Evolutionary conservation across 1,284 basidiomycete species (phyloP).

Genomic region (Abortiporus biennis): DNA sequence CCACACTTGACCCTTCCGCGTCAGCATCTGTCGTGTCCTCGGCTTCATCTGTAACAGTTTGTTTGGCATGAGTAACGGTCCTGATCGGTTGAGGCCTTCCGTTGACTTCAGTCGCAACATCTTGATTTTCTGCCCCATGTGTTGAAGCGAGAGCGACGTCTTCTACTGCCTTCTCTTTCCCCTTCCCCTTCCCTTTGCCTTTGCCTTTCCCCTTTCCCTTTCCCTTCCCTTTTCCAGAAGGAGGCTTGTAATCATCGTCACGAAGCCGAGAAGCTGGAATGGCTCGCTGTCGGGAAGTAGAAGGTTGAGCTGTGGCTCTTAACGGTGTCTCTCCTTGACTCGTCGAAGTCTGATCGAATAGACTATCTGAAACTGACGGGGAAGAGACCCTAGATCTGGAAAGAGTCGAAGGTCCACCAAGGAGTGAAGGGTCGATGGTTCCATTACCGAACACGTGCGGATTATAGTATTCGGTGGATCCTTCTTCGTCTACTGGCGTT

Average conservation of each 20-base stretch:
- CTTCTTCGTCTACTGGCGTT: background rate
- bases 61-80: background rate
- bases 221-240: slow-evolving; percentile 5
- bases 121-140: background rate
- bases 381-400: background rate
- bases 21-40: background rate
- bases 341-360: background rate
- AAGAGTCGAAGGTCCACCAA: background rate
- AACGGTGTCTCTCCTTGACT: too few species aligned
- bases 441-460: background rate
- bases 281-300: too few species aligned
- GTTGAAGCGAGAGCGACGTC: background rate
- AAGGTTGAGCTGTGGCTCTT: too few species aligned
- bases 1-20: background rate
- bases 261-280: too few species aligned
- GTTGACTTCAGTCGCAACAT: background rate
- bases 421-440: background rate
- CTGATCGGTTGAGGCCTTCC: background rate
- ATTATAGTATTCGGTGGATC: background rate
- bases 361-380: background rate
- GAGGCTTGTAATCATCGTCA: background rate
- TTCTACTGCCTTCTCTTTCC: slow-evolving; percentile 2
- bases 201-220: slow-evolving; percentile 10
- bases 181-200: slow-evolving; percentile 10
- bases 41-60: background rate